phyloP scores from a whole-genome alignment of 768 basidiomycete species.

The Basidioascus undulatus region DNA sequence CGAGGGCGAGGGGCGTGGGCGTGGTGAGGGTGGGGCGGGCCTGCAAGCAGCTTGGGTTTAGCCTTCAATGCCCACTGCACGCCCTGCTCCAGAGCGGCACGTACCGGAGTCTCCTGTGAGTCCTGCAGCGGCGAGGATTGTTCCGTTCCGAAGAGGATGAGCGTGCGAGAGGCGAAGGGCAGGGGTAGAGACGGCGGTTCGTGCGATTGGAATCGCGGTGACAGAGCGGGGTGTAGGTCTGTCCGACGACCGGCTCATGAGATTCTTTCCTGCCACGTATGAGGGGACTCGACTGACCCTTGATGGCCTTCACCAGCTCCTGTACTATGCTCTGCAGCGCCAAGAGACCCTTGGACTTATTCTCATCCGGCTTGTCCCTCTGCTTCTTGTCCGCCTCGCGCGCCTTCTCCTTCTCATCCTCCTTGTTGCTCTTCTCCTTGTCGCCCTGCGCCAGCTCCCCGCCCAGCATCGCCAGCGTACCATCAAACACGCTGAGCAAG shows the following conservation, averaged over 20 bases:
- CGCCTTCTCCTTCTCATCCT: constrained; percentile 6
- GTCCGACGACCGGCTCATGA: too few relatives aligned
- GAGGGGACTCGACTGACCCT: neutral
- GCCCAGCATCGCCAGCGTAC: constrained; percentile 1
- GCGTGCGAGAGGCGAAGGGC: neutral
- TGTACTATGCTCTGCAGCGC: constrained; percentile 1
- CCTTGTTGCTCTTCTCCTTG: neutral
- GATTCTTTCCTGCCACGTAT: too few relatives aligned
- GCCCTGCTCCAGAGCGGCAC: too few relatives aligned
- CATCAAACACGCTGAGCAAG: constrained; percentile 1
- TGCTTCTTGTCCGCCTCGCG: neutral
- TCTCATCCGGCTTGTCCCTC: neutral
- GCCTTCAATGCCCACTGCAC: too few relatives aligned
- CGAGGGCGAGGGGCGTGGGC: neutral
- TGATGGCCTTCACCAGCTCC: constrained; percentile 3
- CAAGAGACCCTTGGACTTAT: neutral
- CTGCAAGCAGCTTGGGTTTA: too few relatives aligned
- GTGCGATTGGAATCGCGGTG: too few relatives aligned
- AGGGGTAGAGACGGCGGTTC: neutral
- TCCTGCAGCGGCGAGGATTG: constrained; percentile 1
- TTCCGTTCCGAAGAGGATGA: constrained; percentile 3
- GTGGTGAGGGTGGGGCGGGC: neutral
- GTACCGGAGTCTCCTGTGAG: too few relatives aligned
- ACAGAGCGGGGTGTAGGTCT: too few relatives aligned
- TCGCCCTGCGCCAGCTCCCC: neutral